These are phyloP conservation scores for Myrmaecium sp. DNA, from an alignment of 2,329 filamentous ascomycete species.

Conservation along the genomic window DNA sequence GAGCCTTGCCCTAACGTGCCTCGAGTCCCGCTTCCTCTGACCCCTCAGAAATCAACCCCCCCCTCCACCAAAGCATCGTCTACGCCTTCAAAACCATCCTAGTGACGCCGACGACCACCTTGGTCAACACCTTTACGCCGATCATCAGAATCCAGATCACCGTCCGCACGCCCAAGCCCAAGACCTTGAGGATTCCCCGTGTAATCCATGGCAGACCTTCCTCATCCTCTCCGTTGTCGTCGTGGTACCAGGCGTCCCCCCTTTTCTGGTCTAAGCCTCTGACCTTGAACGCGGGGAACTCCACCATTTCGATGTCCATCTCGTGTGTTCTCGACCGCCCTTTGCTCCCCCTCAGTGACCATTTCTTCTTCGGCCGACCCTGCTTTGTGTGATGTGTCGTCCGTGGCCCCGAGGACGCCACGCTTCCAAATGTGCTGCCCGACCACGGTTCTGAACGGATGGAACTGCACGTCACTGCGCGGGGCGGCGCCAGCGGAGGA, in stretches of 20 bases:
- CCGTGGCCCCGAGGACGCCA: slow-evolving; percentile 5
- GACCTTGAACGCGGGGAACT: slow-evolving; percentile 9
- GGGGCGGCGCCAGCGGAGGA: not conserved
- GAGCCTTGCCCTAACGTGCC: no score
- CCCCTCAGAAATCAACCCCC: no score
- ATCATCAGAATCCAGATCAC: slow-evolving; percentile 25
- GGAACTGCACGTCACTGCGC: not conserved
- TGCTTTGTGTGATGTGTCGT: slow-evolving; percentile 3
- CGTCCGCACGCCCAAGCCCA: slow-evolving; percentile 25
- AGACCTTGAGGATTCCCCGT: slow-evolving; percentile 20
- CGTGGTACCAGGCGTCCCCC: no score
- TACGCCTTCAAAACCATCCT: slow-evolving; percentile 18
- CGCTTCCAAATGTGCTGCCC: not conserved
- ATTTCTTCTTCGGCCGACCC: not conserved
- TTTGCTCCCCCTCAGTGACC: slow-evolving; percentile 7
- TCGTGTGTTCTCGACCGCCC: slow-evolving; percentile 6
- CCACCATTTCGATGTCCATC: slow-evolving; percentile 6
- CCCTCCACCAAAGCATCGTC: slow-evolving; percentile 2
- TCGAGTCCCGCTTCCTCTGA: no score
- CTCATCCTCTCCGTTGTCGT: slow-evolving; percentile 1
- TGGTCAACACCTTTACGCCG: slow-evolving; percentile 23
- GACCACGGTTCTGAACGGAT: not conserved
- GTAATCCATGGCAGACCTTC: slow-evolving; percentile 15
- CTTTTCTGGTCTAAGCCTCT: not conserved
- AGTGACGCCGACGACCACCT: slow-evolving; percentile 21